A percentile compares a stretch with the other conserved stretches of the same genome.
phyloP scores from a whole-genome alignment of 495 filamentous ascomycete species.

The Parmelia sp. region DNA sequence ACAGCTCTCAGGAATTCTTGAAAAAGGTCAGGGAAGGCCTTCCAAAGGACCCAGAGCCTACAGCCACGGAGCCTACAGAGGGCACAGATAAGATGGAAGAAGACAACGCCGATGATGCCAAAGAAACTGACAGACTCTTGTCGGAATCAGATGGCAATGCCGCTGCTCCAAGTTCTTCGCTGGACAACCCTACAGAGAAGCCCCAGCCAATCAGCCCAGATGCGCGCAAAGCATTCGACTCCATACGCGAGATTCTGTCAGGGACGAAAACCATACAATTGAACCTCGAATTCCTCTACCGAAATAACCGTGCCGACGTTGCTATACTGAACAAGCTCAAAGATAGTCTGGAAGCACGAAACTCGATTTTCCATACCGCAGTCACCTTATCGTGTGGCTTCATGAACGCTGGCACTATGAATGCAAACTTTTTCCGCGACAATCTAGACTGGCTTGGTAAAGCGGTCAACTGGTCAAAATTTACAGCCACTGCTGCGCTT shows the following conservation, averaged over 20 bases:
- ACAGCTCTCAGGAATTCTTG: conserved; percentile 94
- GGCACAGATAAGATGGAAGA: conserved; percentile 37
- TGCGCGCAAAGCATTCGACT: conserved; percentile 58
- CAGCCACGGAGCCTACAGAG: conserved; percentile 23
- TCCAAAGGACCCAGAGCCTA: conserved; percentile 41
- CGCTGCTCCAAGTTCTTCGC: conserved; percentile 28
- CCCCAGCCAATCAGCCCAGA: conserved; percentile 37
- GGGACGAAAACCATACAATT: conserved; percentile 89
- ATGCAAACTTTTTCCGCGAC: conserved; percentile 94
- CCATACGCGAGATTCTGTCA: conserved; percentile 78
- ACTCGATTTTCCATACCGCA: conserved; percentile 96
- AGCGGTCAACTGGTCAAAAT: conserved; percentile 99
- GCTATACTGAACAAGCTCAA: conserved; percentile 91
- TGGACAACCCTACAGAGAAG: conserved; percentile 40
- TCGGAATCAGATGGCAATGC: conserved; percentile 35
- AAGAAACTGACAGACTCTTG: conserved; percentile 49
- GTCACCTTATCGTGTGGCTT: conserved; percentile 97
- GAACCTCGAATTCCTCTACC: conserved; percentile 91
- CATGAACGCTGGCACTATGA: conserved; percentile 98
- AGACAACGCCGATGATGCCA: conserved; percentile 42
- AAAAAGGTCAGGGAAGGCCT: conserved; percentile 80
- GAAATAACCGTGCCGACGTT: conserved; percentile 83
- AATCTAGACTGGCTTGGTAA: conserved; percentile 98
- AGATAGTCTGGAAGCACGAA: conserved; percentile 88
- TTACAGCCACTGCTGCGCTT: conserved; percentile 92